Percentiles rank a stretch among this genome's conserved stretches.
Conservation (phyloP, 495 filamentous ascomycete genomes). For the Immersiella caudata region DNA sequence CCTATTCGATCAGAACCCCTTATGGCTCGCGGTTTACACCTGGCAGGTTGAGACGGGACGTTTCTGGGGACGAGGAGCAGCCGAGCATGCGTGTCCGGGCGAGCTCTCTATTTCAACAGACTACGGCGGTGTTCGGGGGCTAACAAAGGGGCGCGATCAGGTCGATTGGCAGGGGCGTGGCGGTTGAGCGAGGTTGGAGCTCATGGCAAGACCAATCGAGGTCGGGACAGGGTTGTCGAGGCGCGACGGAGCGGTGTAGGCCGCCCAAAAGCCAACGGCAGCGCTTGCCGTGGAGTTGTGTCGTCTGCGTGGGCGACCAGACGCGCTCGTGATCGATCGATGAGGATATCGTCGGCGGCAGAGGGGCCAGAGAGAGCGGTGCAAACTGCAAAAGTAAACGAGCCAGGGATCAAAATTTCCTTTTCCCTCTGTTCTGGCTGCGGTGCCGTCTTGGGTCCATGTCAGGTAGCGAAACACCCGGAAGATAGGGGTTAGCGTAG, state of each 20-base stretch:
- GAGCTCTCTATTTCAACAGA: background rate
- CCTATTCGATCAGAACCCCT: conserved; percentile 2
- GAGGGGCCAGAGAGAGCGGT: background rate
- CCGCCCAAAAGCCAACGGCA: conserved; percentile 17
- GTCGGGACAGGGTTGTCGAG: conserved; percentile 21
- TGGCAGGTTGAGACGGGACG: background rate
- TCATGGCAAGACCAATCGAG: conserved; percentile 33
- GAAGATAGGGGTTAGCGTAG: conserved; percentile 39
- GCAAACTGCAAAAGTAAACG: background rate
- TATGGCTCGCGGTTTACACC: background rate
- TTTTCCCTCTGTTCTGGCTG: conserved; percentile 23
- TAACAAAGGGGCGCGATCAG: conserved; percentile 12
- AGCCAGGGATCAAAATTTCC: conserved; percentile 29
- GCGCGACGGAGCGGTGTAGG: conserved; percentile 24
- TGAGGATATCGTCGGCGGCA: conserved; percentile 11
- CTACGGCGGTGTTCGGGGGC: background rate
- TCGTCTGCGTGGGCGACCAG: conserved; percentile 6
- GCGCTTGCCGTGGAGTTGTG: conserved; percentile 11
- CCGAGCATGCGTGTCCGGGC: background rate
- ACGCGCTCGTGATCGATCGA: conserved; percentile 15
- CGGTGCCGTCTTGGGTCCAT: conserved; percentile 29
- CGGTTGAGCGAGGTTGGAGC: conserved; percentile 26
- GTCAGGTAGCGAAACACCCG: conserved; percentile 38
- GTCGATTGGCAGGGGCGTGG: conserved; percentile 30
- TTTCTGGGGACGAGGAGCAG: background rate